Conservation (phyloP, 768 basidiomycete species). For the Lepiota venenata region DNA sequence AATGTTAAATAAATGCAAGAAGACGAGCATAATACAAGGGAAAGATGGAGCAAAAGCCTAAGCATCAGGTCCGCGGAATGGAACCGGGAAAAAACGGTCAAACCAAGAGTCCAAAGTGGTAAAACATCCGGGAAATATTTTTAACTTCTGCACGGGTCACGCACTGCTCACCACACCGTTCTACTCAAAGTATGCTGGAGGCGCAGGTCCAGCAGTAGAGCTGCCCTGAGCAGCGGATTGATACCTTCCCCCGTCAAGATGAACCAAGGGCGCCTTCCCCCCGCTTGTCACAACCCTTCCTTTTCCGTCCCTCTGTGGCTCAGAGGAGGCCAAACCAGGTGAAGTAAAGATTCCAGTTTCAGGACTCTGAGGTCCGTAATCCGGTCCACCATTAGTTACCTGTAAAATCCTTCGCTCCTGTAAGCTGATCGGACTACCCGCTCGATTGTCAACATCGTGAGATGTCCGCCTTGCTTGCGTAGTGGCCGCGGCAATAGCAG, state of each 20-base stretch:
- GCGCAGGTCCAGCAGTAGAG: slow-evolving; percentile 18
- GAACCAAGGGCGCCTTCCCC: slow-evolving; percentile 33
- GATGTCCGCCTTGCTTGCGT: slow-evolving; percentile 7
- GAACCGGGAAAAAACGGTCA: neutral
- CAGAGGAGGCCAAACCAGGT: slow-evolving; percentile 22
- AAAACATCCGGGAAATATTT: no score
- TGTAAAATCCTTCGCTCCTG: slow-evolving; percentile 37
- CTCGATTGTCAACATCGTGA: slow-evolving; percentile 23
- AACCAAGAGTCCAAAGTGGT: neutral
- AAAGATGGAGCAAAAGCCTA: neutral
- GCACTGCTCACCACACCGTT: neutral
- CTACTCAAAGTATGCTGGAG: slow-evolving; percentile 22
- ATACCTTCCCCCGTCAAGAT: slow-evolving; percentile 36
- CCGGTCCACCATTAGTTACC: slow-evolving; percentile 31
- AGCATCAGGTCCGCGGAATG: neutral
- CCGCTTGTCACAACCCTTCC: slow-evolving; percentile 23
- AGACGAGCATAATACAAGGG: neutral
- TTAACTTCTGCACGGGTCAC: no score
- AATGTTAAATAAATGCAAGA: neutral
- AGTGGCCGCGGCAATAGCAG: slow-evolving; percentile 14
- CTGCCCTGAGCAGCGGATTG: slow-evolving; percentile 11
- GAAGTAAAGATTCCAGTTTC: slow-evolving; percentile 22
- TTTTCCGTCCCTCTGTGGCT: slow-evolving; percentile 24
- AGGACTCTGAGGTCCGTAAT: slow-evolving; percentile 11
- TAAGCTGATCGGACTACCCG: slow-evolving; percentile 40